Evolutionary conservation across 257 asterid species (phyloP), one percentile per base, ranked within the genome.

Genomic region (Ajuga chamaepitys): DNA sequence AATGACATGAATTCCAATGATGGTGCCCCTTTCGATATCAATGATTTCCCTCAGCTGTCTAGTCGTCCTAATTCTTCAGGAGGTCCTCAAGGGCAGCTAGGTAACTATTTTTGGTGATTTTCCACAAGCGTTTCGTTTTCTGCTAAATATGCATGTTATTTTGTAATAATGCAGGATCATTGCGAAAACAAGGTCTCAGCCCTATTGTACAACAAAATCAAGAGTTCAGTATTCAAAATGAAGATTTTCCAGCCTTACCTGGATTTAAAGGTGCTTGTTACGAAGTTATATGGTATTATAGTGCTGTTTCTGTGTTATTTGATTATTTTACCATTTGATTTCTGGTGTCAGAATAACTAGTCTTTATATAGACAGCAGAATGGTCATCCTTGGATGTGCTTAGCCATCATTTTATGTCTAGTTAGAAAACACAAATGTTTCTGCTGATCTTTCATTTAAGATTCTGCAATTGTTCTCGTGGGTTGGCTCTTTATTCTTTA

Each of bases 41-140:
- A 90, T 52, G 99, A 94, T 81, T 94, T 94, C 76, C 99, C 99
- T 64, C 97, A 88, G 78, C 85, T 90, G 55, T 76, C 82, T 74
- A 83, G 96, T 70, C 95, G 91, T 32, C 99, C 99, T 69, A 88
- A 81, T 81, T 94, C 99, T 78, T 83, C 99, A 67, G 98, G 99
- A 72, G 98, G 99, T 42, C 93, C 95, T 38, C 97, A 88, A 82
- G 98, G 96, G 62, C 99, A 86, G 75, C 54, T 88, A 50, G 95
- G 99, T 94, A 88, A 75, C 52, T 38, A 50, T 62, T 40, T 30
- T 58, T 4, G 71, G 38, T 50, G 47, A 42, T 60, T 40, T 66
- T 73, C 50, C 51, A 18, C 66, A 52, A 74, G 67, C 64, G 57
- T 44, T 54, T 70, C 18, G 51, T 56, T 62, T 37, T 62, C 60